Percentiles rank a stretch among this genome's conserved stretches.
These are phyloP conservation scores for Schizochytrium sp. DNA, from an alignment of 108 stramenopile species.

Conservation along the genomic window DNA sequence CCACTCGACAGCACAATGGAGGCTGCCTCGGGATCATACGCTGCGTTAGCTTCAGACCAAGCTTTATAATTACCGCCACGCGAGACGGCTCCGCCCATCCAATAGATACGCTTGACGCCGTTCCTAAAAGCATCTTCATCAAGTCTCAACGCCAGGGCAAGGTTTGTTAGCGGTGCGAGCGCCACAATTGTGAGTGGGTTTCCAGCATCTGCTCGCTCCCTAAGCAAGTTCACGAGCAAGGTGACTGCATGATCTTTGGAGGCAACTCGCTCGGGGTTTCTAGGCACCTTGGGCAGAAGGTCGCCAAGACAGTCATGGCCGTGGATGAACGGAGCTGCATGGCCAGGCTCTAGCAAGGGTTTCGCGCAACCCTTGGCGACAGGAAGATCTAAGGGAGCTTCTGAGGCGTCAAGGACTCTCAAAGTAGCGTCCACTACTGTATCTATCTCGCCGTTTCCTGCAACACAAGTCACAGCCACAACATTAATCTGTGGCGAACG, in stretches of 20 bases:
- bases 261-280: neutral
- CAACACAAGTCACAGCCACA: conserved; percentile 24
- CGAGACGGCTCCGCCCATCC: conserved; percentile 43
- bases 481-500: conserved; percentile 22
- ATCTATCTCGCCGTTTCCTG: conserved; percentile 17
- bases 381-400: neutral
- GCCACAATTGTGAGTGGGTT: conserved; percentile 24
- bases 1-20: neutral
- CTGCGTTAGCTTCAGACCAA: conserved; percentile 54
- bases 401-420: conserved; percentile 23
- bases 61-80: conserved; percentile 41
- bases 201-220: neutral
- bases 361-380: conserved; percentile 30
- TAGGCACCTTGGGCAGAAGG: neutral
- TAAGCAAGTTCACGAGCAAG: conserved; percentile 25
- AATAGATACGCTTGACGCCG: neutral
- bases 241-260: neutral
- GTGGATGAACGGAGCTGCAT: conserved; percentile 46
- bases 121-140: neutral
- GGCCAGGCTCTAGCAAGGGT: neutral
- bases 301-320: conserved; percentile 48
- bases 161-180: conserved; percentile 46
- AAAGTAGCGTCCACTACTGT: neutral
- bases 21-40: conserved; percentile 55
- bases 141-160: conserved; percentile 43